Base-by-base conservation (phyloP, 371 early-diverging fungal species). In the Mortierella sp. region DNA sequence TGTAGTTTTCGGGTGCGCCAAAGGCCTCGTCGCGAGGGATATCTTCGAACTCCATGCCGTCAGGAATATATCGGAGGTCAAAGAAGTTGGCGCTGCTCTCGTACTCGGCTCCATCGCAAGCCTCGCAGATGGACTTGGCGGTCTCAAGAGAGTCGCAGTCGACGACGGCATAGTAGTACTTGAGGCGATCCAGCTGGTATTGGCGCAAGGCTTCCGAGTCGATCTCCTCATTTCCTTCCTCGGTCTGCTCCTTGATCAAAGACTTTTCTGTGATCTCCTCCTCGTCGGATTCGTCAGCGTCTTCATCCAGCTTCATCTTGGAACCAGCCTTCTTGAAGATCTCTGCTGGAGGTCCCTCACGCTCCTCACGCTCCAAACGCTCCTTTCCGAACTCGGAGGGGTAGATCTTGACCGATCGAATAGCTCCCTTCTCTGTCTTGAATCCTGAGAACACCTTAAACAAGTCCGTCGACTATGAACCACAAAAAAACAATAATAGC, bases 321-420 rank as follows among this genome's bases (percentile, higher is more conserved):
- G 82, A 79, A 1, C 77, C 81, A 8, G 84, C 81, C 70, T 74
- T 74, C 45, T 88, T 89, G 83, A 96, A 96, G 72, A 97, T 93
- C 71, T 95, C 95, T 74, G 90, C 85, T n/a, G 97, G 97, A 3
- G 97, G 98, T 19, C 98, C 98, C 74, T 97, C 91, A 3, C 88
- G 81, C 60, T 91, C 93, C 90, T 96, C 96, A 50, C 90, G 89
- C 70, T 90, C 95, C 83, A 99, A 79, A 47, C 97, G 92, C 84
- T 98, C 96, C 79, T 96, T 97, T 79, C 99, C 99, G 87, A 99
- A 98, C 80, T 98, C 97, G 6, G 99, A 98, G 48, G 97, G 96
- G 83, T 98, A 99, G 34, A 99, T 95, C 21, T 90, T 89, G 42
- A 99, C 97, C 0, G 94, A 92, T 8, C 92, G 82, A 52, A 99